These are phyloP conservation scores for Fraxinus nigra DNA, from an alignment of 305 asterid genomes.

Conservation along the genomic window DNA sequence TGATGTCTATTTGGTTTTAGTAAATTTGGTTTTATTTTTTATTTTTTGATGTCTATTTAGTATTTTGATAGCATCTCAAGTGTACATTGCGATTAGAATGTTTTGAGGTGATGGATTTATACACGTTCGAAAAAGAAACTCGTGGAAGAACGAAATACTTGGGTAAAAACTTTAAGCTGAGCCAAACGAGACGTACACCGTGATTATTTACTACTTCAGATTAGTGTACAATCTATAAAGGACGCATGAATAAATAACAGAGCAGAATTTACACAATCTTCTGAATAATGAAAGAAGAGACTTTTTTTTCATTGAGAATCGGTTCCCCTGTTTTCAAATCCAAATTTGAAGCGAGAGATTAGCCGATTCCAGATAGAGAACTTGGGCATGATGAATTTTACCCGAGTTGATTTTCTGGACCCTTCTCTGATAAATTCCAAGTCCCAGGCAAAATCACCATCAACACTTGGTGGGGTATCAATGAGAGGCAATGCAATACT, in stretches of 20 bases:
- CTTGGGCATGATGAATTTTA: slow-evolving; percentile 28
- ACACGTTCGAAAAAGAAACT: neutral
- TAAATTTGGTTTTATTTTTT: slow-evolving; percentile 61
- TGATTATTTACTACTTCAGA: neutral
- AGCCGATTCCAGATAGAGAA: neutral
- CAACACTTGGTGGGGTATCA: slow-evolving; percentile 35
- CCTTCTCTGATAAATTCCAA: slow-evolving; percentile 59
- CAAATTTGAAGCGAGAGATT: neutral
- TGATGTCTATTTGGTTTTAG: slow-evolving; percentile 72
- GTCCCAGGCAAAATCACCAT: slow-evolving; percentile 37
- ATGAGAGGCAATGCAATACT: slow-evolving; percentile 52
- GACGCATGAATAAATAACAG: neutral
- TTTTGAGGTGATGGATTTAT: slow-evolving; percentile 16
- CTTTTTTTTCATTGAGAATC: neutral
- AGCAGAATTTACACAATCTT: neutral
- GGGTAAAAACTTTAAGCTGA: neutral
- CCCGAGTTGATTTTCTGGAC: slow-evolving; percentile 41
- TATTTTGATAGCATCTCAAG: neutral
- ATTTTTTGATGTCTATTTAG: no score
- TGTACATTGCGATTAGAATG: neutral
- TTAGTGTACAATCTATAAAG: neutral
- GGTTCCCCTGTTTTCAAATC: neutral
- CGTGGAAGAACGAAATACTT: neutral
- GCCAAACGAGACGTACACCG: neutral
- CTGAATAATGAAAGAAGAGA: neutral